Conservation (phyloP, 257 asterid species). For the Nicotiana paniculata region DNA sequence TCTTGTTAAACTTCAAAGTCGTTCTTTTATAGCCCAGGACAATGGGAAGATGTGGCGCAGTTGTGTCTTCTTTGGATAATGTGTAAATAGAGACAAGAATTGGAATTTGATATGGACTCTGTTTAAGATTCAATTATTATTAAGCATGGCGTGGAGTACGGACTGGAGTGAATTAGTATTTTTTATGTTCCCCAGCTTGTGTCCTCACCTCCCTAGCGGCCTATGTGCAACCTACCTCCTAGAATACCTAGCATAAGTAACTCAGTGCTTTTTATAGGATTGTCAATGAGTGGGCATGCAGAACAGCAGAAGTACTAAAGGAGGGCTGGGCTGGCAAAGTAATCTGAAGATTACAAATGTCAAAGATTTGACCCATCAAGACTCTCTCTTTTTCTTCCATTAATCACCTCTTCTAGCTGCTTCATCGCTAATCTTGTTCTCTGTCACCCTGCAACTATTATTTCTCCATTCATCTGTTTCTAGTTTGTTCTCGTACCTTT, state of each 20-base stretch:
- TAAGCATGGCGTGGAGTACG: neutral
- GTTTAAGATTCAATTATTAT: neutral
- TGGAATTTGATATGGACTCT: neutral
- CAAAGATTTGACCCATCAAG: neutral
- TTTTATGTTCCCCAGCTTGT: neutral
- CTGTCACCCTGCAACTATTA: neutral
- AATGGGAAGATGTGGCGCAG: neutral
- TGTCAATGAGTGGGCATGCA: neutral
- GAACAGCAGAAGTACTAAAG: neutral
- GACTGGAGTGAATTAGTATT: neutral
- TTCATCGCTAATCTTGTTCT: neutral
- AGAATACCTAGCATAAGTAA: neutral
- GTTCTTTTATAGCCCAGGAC: neutral
- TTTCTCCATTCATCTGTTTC: neutral
- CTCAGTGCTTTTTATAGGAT: neutral
- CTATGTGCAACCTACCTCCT: neutral
- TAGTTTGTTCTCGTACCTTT: neutral
- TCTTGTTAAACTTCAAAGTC: neutral
- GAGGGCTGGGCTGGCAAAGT: neutral
- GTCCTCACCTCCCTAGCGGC: neutral
- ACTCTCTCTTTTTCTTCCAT: neutral
- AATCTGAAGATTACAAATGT: neutral
- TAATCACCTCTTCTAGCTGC: neutral
- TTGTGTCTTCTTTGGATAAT: neutral
- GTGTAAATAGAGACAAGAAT: neutral